Base-by-base conservation (phyloP, 768 basidiomycete species). In the Pluteus cervinus region DNA sequence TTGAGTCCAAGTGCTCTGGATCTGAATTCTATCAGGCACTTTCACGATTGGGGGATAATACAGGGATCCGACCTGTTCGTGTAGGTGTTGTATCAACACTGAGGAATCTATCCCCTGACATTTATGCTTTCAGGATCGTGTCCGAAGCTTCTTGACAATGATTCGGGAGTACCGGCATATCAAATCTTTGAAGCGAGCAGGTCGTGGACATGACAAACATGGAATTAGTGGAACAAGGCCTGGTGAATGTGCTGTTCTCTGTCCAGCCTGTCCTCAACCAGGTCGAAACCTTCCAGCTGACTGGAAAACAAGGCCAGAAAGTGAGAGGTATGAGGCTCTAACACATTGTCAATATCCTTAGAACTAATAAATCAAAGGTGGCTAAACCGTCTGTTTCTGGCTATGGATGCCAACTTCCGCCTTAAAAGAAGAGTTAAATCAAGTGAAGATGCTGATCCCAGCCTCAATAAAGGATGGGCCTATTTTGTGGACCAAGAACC, bases 391-490 rank as follows among this genome's bases (percentile, higher is more conserved):
- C 17, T 49, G 1, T 41, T 48, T 33, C 9, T 48, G 5, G 43
- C 44, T 0, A 8, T 52, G 4, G 51, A 54, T 39, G 50, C 51
- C 1, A 46, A 46, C 28, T 52, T 52, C 24, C 49, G 44, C 12
- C 38, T 51, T 4, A 48, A 44, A 24, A 24, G 44, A 6, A 24
- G 40, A 15, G n/a, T 41, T 7, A 29, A 46, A 1, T 41, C 42
- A 28, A 59, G 43, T n/a, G 50, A 42, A 7, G 5, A 18, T 6
- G 36, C 29, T 16, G 53, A 52, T 29, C 44, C 45, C 10, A 36
- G 33, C 17, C 47, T 56, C 0, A 44, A 43, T 3, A 24, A 32
- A 4, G 52, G 52, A 0, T 46, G 52, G 49, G 46, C 47, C 2
- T 56, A 53, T 40, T 45, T 53, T 28, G 42, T 53, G 12, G 39